Evolutionary conservation across 139 green algal species (phyloP).

Genomic region (Tetradesmus lagerheimii): DNA sequence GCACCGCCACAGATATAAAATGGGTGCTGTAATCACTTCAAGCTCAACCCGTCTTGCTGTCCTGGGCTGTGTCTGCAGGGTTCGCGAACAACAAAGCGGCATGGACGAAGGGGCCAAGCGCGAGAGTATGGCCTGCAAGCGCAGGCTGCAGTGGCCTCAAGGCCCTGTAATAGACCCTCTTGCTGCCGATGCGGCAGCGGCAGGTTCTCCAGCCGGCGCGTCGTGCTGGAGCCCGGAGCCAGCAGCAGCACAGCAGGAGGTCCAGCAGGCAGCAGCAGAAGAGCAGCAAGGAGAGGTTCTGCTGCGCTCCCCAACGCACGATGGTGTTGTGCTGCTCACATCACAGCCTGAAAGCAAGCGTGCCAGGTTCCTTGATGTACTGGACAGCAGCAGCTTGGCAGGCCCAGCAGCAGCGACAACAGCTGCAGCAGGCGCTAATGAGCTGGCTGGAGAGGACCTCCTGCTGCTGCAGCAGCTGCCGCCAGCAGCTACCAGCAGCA

Average conservation of each 20-base stretch:
- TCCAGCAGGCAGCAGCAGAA: neutral
- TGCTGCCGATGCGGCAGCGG: neutral
- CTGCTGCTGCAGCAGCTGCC: neutral
- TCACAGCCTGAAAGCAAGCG: neutral
- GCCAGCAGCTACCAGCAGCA: conserved; percentile 29
- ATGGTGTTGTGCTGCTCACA: neutral
- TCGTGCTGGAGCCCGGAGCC: neutral
- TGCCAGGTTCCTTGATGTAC: neutral
- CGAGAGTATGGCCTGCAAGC: neutral
- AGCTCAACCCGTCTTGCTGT: neutral
- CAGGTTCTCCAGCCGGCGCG: neutral
- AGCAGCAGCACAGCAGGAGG: neutral
- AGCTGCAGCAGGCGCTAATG: neutral
- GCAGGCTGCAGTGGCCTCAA: neutral
- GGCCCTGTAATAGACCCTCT: neutral
- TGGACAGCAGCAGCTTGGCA: conserved; percentile 24
- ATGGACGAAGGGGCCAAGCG: neutral
- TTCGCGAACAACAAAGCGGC: neutral
- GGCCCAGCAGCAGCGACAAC: neutral
- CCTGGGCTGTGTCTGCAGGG: neutral
- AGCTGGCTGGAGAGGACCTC: neutral
- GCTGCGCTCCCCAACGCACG: conserved; percentile 25
- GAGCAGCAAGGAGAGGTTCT: conserved; percentile 2
- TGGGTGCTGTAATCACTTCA: no score
- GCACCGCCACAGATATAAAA: no score